Base-by-base conservation (phyloP, 208 protist genomes). In the Trypanosoma theileri region DNA sequence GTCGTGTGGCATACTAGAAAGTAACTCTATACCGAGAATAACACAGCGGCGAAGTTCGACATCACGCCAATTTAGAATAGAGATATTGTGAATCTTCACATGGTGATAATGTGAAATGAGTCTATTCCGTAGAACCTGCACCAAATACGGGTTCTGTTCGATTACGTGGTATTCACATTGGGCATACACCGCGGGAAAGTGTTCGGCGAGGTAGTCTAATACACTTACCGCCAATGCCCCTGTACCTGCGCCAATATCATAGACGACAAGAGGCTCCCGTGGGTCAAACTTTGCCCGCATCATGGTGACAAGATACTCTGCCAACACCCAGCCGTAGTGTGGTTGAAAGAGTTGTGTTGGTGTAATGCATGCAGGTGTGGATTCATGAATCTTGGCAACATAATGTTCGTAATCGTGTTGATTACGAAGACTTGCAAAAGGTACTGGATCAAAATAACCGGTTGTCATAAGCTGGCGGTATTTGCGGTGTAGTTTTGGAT, bases 231-330 rank as follows among this genome's bases (percentile, higher is more conserved):
- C 84, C 41, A 94, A 80, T 3, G 91, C 86, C 17, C 91, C 91
- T 28, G 85, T 93, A 52, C 91, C 91, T 53, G 87, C 89, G 10
- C 91, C 91, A 41, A 96, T 73, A 64, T 96, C 91, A 75, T 96
- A 96, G 28, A 96, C 80, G 24, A 94, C 70, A 40, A 96, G 82
- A 12, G 91, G 91, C 69, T 93, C 89, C 3, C 86, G 82, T 13
- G 87, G 85, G 59, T 94, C 87, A 68, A 93, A 92, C 78, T 94
- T 94, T 12, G 79, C 79, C 42, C 86, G 75, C 71, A 84, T 66
- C 17, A 84, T 88, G n/a, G 84, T 88, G 4, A 94, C 79, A 12
- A 96, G 60, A 69, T 96, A 94, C 60, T 96, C 89, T 2, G 87
- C 89, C 31, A 96, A 52, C 17, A 93, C 88, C 82, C 85, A 93